Evolutionary conservation across 352 stramenopile genomes (phyloP), one percentile per base, ranked within the genome.

Genomic region (Pythium coloratum): DNA sequence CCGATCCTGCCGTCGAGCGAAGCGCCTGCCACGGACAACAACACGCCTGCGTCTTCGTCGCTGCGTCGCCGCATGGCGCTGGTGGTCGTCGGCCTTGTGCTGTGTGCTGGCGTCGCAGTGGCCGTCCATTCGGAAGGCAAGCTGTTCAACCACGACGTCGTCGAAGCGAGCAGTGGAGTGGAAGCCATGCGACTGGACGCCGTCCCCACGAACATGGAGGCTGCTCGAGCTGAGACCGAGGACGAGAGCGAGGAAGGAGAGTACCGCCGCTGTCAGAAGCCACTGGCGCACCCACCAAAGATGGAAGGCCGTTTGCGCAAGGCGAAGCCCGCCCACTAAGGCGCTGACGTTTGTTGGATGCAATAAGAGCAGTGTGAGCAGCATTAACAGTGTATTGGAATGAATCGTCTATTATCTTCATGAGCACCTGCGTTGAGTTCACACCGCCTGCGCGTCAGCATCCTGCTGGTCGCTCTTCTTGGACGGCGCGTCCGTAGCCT

Each of bases 401-500:
- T 53, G 46, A 32, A 32, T 32, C 20, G 18, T 63, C 38, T 63
- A 63, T 63, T 63, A 36, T 33, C 55, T 30, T 30, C 8, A 62
- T 54, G 7, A 14, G 28, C 58, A 47, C 44, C n/a, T 49, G 40
- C 33, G 33, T 8, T 7, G 5, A 42, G 16, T 46, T 57, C 59
- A 61, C 26, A 67, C 53, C n/a, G 20, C 61, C 28, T 60, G 51
- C 2, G 50, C 61, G 30, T 51, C 57, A 2, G 62, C 54, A 6
- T 76, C 70, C 14, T 66, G 26, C 1, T 65, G 47, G 14, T 63
- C n/a, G 2, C 24, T 3, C 55, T 71, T 65, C 8, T 65, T 54
- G 14, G 28, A 12, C 2, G 60, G 54, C 26, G 38, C 46, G 24
- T 42, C n/a, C n/a, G 67, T 60, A 1, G 64, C 72, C 59, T 78